These are phyloP conservation scores for Closterium sp. DNA, from an alignment of 139 green algal species.

Conservation along the genomic window DNA sequence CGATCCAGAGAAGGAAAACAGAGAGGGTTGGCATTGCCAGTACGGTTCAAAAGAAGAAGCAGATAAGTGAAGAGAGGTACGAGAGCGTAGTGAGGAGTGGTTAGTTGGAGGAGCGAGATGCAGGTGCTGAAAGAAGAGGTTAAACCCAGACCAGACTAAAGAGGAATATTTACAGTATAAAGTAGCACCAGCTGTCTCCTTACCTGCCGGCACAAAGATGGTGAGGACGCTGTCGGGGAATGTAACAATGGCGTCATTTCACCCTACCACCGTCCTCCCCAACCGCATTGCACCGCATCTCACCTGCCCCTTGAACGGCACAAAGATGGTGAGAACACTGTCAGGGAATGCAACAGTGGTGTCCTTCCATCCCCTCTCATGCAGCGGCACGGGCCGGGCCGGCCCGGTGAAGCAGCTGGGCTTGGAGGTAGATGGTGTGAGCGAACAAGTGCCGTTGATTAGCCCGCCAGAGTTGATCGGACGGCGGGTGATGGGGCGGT, in stretches of 20 bases:
- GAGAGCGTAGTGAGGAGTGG: too few species aligned
- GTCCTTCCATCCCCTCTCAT: slow-evolving; percentile 42
- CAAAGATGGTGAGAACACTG: neutral
- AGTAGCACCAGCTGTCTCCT: too few species aligned
- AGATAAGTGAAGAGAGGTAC: too few species aligned
- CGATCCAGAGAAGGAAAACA: slow-evolving; percentile 8
- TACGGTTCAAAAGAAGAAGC: too few species aligned
- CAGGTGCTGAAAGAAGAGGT: too few species aligned
- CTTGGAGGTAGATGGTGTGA: neutral
- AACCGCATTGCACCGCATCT: neutral
- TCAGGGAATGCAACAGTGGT: neutral
- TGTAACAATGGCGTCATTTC: neutral
- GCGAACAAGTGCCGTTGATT: neutral
- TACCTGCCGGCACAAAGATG: neutral
- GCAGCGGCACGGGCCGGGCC: neutral
- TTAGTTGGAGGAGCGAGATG: too few species aligned
- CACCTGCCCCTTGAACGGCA: neutral
- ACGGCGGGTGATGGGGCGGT: slow-evolving; percentile 4
- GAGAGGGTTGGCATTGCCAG: slow-evolving; percentile 6
- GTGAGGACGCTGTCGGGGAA: neutral
- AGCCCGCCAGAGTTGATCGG: slow-evolving; percentile 11
- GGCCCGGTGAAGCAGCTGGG: slow-evolving; percentile 27
- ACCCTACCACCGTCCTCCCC: neutral
- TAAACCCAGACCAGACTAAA: too few species aligned
- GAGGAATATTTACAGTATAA: too few species aligned